Percentiles rank a stretch among this genome's conserved stretches.
phyloP scores from a whole-genome alignment of 1,284 basidiomycete genomes.

The Trichosporon coremiiforme region DNA sequence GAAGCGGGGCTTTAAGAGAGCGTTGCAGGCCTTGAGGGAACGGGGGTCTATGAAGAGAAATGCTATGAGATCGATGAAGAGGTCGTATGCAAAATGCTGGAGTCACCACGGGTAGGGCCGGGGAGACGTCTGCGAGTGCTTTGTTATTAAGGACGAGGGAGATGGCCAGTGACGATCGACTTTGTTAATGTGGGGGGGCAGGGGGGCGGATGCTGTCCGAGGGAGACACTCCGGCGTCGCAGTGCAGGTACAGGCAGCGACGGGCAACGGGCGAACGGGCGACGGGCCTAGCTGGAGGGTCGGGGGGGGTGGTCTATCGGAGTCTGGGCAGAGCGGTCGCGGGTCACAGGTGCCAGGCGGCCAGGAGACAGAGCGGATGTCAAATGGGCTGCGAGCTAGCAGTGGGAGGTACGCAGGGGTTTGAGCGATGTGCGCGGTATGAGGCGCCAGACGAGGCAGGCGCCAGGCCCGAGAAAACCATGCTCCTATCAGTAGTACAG shows the following conservation, averaged over 20 bases:
- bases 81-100: background rate
- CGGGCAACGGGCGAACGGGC: background rate
- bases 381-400: background rate
- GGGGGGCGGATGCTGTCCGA: background rate
- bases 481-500: background rate
- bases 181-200: background rate
- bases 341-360: background rate
- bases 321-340: background rate
- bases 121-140: background rate
- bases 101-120: background rate
- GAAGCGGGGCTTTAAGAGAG: background rate
- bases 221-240: slow-evolving; percentile 10
- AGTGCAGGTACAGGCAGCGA: background rate
- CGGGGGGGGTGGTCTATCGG: background rate
- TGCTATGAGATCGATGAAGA: background rate
- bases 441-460: background rate
- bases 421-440: background rate
- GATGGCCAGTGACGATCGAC: slow-evolving; percentile 1
- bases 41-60: background rate
- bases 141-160: background rate
- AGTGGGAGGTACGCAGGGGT: background rate
- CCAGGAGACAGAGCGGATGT: background rate
- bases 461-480: background rate
- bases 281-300: background rate
- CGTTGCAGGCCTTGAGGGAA: background rate